Conservation (phyloP, 202 grass and related monocot genomes). For the Digitaria exilis region DNA sequence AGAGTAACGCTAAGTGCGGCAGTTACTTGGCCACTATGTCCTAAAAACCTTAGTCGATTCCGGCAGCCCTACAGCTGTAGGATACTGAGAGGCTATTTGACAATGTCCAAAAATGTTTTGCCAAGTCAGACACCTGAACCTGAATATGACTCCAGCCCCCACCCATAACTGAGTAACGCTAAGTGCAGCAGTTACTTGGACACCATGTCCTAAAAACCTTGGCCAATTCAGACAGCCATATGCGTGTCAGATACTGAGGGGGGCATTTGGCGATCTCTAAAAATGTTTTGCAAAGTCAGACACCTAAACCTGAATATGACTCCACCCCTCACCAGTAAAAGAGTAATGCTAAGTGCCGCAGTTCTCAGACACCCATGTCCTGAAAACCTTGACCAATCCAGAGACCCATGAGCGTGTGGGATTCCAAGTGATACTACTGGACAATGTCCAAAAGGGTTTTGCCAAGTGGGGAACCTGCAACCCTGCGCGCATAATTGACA, state of each 20-base stretch:
- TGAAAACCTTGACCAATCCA: not conserved
- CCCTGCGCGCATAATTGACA: not conserved
- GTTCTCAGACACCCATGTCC: not conserved
- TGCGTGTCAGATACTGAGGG: not conserved
- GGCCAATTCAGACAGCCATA: not conserved
- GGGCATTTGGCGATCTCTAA: not conserved
- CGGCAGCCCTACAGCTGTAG: not conserved
- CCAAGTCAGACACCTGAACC: not conserved
- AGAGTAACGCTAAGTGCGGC: not conserved
- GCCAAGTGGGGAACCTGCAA: not conserved
- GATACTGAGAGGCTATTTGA: not conserved
- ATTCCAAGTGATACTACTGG: not conserved
- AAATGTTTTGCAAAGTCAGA: not conserved
- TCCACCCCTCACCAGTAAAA: not conserved
- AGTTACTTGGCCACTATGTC: not conserved
- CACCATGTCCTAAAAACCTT: not conserved
- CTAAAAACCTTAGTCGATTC: not conserved
- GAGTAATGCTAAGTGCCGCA: not conserved
- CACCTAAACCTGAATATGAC: not conserved
- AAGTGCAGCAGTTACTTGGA: not conserved
- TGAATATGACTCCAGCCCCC: not conserved
- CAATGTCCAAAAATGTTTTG: constrained; percentile 1
- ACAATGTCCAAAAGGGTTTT: not conserved
- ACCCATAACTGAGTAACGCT: not conserved
- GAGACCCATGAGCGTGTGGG: not conserved